Conservation (phyloP, 2,329 filamentous ascomycete species). For the Colletotrichum shisoi region DNA sequence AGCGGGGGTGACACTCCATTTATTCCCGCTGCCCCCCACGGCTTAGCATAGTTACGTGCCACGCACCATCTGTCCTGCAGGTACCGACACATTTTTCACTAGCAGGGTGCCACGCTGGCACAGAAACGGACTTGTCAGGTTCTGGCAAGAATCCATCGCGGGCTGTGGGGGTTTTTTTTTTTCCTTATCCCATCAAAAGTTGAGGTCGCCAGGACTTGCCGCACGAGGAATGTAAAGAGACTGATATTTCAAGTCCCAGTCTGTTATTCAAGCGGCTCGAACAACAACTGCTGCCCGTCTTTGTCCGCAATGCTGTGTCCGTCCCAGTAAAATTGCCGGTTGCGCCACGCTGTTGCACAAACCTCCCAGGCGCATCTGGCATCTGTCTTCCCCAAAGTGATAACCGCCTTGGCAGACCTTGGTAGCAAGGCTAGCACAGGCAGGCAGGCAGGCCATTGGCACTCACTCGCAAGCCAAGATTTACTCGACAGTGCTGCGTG, state of each 20-base stretch:
- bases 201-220: no score
- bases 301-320: background rate
- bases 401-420: conserved; percentile 18
- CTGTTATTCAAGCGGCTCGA: background rate
- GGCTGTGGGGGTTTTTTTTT: no score
- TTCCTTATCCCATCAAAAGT: background rate
- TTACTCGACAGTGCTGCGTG: background rate
- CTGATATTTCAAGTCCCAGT: no score
- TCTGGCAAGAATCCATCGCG: background rate
- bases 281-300: background rate
- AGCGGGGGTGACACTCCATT: background rate
- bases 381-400: conserved; percentile 19
- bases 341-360: conserved; percentile 4
- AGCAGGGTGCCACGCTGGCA: background rate
- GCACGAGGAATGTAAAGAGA: no score
- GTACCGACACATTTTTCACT: conserved; percentile 10
- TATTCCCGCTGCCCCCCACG: background rate
- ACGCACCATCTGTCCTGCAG: conserved; percentile 31
- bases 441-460: no score
- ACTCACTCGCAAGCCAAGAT: background rate
- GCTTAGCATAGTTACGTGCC: conserved; percentile 26
- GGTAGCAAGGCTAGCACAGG: background rate
- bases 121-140: background rate
- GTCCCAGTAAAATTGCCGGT: background rate
- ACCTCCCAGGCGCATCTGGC: background rate